Evolutionary conservation across 2,329 filamentous ascomycete species (phyloP).

Genomic region (Canariomyces notabilis): DNA sequence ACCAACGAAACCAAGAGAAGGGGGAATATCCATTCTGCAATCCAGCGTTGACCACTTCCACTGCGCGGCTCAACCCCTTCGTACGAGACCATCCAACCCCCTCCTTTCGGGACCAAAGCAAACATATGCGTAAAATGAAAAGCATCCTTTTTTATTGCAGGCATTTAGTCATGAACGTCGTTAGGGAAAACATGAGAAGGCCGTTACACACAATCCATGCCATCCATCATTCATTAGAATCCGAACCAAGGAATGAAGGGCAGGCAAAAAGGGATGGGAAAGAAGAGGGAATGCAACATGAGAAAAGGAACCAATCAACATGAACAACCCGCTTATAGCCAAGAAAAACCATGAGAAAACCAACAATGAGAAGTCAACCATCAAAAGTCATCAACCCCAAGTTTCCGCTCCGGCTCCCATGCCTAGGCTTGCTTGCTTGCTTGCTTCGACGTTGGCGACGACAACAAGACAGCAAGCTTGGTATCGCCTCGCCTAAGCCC

Average conservation of each 20-base stretch:
- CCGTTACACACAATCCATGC: neutral
- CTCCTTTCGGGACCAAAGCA: neutral
- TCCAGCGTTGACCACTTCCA: too few relatives aligned
- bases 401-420: too few relatives aligned
- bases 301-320: neutral
- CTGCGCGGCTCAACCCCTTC: too few relatives aligned
- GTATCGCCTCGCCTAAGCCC: neutral
- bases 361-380: too few relatives aligned
- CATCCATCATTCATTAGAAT: neutral
- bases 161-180: constrained; percentile 3
- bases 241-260: neutral
- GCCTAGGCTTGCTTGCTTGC: too few relatives aligned
- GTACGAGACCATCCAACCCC: too few relatives aligned
- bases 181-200: neutral
- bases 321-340: too few relatives aligned
- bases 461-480: constrained; percentile 2
- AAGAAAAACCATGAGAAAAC: too few relatives aligned
- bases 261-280: neutral
- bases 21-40: too few relatives aligned
- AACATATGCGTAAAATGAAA: neutral
- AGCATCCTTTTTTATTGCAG: constrained; percentile 1
- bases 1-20: neutral
- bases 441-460: neutral
- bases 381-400: too few relatives aligned
- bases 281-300: neutral